Evolutionary conservation across 2,329 filamentous ascomycete genomes (phyloP).

Genomic region (Cladosporium sp.): DNA sequence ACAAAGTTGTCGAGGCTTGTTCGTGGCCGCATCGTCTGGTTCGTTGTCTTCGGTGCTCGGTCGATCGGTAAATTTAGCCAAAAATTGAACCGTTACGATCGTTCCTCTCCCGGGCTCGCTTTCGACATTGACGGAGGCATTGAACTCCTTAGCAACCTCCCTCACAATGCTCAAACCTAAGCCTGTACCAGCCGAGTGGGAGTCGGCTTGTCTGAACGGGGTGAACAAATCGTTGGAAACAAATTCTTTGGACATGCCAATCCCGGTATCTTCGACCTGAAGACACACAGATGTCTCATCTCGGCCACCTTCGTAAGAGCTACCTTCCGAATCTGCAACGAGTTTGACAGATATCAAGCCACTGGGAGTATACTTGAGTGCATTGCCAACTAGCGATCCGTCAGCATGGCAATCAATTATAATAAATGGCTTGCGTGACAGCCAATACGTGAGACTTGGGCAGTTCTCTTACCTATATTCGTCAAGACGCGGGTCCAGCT

Average conservation of each 20-base stretch:
- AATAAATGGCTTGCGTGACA: too few species aligned
- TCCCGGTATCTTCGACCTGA: conserved; percentile 28
- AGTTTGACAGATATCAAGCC: conserved; percentile 33
- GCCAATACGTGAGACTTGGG: too few species aligned
- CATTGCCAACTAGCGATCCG: conserved; percentile 36
- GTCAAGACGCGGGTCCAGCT: conserved; percentile 42
- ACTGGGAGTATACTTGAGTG: conserved; percentile 42
- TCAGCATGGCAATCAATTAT: not conserved
- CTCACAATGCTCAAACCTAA: conserved; percentile 33
- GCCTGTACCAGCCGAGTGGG: conserved; percentile 30
- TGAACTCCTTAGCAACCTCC: conserved; percentile 25
- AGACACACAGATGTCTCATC: conserved; percentile 11
- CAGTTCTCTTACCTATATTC: conserved; percentile 36
- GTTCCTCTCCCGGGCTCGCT: conserved; percentile 25
- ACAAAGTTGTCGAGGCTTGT: too few species aligned
- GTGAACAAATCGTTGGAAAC: conserved; percentile 27
- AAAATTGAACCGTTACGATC: conserved; percentile 14
- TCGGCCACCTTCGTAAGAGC: conserved; percentile 13
- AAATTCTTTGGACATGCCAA: conserved; percentile 31
- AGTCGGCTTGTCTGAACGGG: conserved; percentile 33
- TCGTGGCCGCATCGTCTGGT: too few species aligned
- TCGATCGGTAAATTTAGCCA: not conserved
- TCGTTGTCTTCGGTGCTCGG: not conserved
- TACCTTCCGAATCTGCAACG: conserved; percentile 16
- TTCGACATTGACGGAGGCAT: conserved; percentile 24